Evolutionary conservation across 2,329 filamentous ascomycete species (phyloP).

Genomic region (Cladosporium velox): DNA sequence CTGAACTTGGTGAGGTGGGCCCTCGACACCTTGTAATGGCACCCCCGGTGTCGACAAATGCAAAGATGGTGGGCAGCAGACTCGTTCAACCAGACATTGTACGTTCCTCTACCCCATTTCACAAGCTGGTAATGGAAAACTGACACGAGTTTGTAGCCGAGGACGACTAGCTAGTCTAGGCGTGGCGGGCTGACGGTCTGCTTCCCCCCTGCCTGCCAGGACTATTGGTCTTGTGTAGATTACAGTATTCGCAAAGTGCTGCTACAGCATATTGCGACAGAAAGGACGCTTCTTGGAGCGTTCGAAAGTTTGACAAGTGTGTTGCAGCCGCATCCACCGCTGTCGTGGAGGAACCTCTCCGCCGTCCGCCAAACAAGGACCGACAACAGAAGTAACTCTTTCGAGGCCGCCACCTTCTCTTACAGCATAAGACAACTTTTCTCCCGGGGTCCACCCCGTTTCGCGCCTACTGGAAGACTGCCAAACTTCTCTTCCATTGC

Average conservation of each 20-base stretch:
- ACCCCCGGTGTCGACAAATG: background rate
- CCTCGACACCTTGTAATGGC: background rate
- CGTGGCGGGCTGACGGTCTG: background rate
- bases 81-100: background rate
- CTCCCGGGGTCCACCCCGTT: background rate
- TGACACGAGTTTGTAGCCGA: background rate
- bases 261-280: background rate
- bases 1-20: background rate
- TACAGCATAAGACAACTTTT: too few relatives aligned
- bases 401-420: slow-evolving; percentile 1
- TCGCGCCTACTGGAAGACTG: background rate
- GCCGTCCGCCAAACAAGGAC: too few relatives aligned
- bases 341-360: background rate
- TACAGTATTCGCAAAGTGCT: background rate
- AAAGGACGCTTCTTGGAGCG: background rate
- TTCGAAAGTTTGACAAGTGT: background rate
- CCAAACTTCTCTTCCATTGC: background rate
- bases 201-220: background rate
- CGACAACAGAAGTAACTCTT: too few relatives aligned
- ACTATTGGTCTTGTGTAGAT: background rate
- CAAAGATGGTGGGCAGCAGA: background rate
- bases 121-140: background rate
- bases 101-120: background rate
- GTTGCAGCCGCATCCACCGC: background rate
- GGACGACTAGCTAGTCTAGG: background rate